These are phyloP conservation scores for Pseudonectria foliicola DNA, from an alignment of 2,329 filamentous ascomycete species.

Conservation along the genomic window DNA sequence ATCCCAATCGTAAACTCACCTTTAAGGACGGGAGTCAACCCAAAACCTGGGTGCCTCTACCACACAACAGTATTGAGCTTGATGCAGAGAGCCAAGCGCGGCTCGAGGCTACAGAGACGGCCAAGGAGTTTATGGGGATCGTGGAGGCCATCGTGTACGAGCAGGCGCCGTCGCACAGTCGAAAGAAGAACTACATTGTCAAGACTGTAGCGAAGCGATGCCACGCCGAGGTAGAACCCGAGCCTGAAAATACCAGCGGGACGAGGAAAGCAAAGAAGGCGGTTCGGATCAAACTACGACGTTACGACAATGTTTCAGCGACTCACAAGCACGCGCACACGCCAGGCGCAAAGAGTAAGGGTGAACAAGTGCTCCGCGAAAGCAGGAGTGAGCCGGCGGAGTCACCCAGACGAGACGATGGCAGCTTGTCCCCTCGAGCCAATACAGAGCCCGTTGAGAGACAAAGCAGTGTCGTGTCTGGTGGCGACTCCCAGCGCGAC, in stretches of 20 bases:
- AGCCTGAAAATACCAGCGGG: not conserved
- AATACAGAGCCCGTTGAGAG: not conserved
- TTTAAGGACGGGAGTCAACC: slow-evolving; percentile 16
- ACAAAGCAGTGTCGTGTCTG: no score
- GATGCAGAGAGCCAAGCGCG: slow-evolving; percentile 1
- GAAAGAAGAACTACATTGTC: not conserved
- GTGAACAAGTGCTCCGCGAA: no score
- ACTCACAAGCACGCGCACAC: not conserved
- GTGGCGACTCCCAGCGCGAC: no score
- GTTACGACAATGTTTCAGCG: not conserved
- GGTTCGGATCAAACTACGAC: not conserved
- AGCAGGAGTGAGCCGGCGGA: no score
- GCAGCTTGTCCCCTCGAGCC: not conserved
- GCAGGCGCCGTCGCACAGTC: slow-evolving; percentile 7
- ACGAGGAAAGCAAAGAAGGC: not conserved
- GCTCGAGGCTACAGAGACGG: slow-evolving; percentile 3
- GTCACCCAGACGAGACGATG: no score
- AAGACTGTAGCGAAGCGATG: slow-evolving; percentile 1
- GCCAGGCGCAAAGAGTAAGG: no score
- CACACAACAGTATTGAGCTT: slow-evolving; percentile 5
- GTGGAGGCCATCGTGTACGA: slow-evolving; percentile 8
- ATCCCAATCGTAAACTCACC: slow-evolving; percentile 8
- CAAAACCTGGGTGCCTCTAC: slow-evolving; percentile 6
- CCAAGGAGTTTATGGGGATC: slow-evolving; percentile 9
- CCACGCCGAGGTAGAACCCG: slow-evolving; percentile 4